Evolutionary conservation across 805 yeast genomes (phyloP).

Genomic region (Maudiozyma bulderi): DNA sequence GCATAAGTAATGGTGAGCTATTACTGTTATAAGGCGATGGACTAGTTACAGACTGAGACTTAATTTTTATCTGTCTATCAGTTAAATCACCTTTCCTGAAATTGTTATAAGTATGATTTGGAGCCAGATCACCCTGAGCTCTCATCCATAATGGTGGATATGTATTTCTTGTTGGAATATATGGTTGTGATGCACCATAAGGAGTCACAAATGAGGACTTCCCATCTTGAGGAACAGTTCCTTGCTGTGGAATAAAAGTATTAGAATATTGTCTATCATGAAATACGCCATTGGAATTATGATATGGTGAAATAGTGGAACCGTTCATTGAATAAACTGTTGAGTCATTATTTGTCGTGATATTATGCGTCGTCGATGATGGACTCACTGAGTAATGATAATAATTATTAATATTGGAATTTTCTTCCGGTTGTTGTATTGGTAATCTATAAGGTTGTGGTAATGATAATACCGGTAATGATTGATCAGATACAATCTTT

Average conservation of each 20-base stretch:
- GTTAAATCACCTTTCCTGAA: not conserved
- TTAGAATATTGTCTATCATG: not conserved
- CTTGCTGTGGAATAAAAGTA: not conserved
- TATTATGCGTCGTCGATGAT: not conserved
- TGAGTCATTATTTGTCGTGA: not conserved
- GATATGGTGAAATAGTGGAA: not conserved
- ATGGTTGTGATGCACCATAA: not conserved
- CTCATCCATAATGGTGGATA: not conserved
- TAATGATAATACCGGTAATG: not conserved
- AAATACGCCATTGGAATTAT: not conserved
- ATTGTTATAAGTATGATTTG: not conserved
- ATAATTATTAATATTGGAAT: not conserved
- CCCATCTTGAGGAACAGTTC: not conserved
- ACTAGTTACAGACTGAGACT: not conserved
- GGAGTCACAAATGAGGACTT: not conserved
- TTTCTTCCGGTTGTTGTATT: not conserved
- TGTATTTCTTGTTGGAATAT: not conserved
- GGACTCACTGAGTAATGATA: not conserved
- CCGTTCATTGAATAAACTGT: not conserved
- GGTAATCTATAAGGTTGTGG: conserved; percentile 2
- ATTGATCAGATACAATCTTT: not conserved
- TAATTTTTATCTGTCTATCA: not conserved
- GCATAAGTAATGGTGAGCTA: not conserved
- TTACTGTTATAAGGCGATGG: too few species aligned
- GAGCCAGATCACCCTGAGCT: not conserved